Evolutionary conservation across 2,329 filamentous ascomycete species (phyloP), one percentile per base, ranked within the genome.

Genomic region (Aspergillus fructus): DNA sequence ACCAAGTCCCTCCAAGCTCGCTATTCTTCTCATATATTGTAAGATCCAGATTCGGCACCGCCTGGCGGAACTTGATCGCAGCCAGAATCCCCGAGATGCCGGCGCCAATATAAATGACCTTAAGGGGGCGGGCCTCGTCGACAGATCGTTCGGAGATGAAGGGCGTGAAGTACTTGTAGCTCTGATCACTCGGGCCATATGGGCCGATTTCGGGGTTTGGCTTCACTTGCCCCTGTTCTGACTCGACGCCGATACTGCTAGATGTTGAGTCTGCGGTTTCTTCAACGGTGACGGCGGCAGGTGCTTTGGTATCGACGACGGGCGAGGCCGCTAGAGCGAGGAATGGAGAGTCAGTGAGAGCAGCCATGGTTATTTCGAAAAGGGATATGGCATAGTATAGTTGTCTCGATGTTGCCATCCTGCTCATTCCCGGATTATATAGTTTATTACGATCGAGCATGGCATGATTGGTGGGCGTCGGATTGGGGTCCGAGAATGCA

Each of bases 1-100:
- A 53, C 52, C 52, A 55, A 13, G 52, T 55, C 11, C 52, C 52
- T 15, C 52, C 52, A 12, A 55, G 30, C 5, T 55, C 52, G 2
- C 11, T n/a, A 19, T 55, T 55, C 21, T 55, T 55, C 30, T 55
- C 52, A 15, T 55, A 49, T 12, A 55, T 42, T 3, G 17, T 49
- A 13, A 55, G 23, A 5, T 55, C 34, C 11, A 55, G 21, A 21
- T 55, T 13, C 2, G 52, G 43, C 5, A 55, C 34, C 12, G 40
- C n/a, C 33, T 49, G 19, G 8, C 21, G 43, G n/a, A 55, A 49
- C 13, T 45, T 30, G 2, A 55, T 55, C 4, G 52, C 52, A 19
- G 43, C 33, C 2, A 55, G 34, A 12, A 55, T 55, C 7, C 52
- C 52, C 6, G 52, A 55, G 19, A 55, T 41, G 17, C 52, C 52